Conservation (phyloP, 805 yeast genomes). For the Babjeviella inositovora region DNA sequence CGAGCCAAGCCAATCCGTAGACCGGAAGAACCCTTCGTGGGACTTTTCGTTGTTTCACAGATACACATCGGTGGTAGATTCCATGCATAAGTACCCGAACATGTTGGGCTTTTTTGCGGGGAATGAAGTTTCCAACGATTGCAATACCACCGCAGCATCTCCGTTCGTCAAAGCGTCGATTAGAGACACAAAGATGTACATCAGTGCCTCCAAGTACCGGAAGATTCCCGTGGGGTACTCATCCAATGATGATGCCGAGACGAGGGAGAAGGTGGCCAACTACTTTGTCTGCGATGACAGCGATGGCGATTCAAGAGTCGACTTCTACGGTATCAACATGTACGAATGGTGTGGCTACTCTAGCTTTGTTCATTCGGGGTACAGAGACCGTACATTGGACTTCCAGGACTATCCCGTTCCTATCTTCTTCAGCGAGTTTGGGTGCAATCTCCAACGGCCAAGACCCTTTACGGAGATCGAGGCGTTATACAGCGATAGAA, state of each 20-base stretch:
- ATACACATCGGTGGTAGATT: constrained; percentile 72
- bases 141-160: constrained; percentile 73
- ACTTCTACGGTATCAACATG: constrained; percentile 76
- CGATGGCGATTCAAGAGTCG: constrained; percentile 37
- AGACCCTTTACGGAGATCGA: constrained; percentile 65
- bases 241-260: constrained; percentile 74
- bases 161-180: constrained; percentile 94
- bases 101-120: constrained; percentile 94
- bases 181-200: constrained; percentile 74
- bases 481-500: constrained; percentile 45
- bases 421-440: constrained; percentile 76
- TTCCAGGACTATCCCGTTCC: constrained; percentile 65
- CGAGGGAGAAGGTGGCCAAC: constrained; percentile 65
- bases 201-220: constrained; percentile 50
- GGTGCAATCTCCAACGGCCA: constrained; percentile 65
- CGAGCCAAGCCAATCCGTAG: constrained; percentile 68
- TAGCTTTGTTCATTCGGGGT: constrained; percentile 47
- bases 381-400: constrained; percentile 53
- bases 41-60: constrained; percentile 52
- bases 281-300: constrained; percentile 72
- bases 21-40: constrained; percentile 71
- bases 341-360: constrained; percentile 79
- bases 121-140: constrained; percentile 85
- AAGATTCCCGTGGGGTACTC: constrained; percentile 88
- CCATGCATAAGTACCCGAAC: constrained; percentile 62